Base-by-base conservation (phyloP, 495 filamentous ascomycete species). In the Penicillium odoratum region DNA sequence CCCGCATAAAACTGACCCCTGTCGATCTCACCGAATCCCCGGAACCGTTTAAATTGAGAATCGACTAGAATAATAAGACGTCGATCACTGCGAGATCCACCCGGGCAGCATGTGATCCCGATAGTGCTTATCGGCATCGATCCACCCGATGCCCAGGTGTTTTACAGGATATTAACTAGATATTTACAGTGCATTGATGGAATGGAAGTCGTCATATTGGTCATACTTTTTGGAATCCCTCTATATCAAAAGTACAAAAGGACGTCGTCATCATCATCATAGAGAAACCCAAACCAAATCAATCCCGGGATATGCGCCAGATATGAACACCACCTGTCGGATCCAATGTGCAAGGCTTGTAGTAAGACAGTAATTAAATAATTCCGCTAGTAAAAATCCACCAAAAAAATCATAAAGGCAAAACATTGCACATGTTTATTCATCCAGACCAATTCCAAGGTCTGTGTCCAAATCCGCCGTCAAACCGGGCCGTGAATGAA, bases 401-500 rank as follows among this genome's bases (percentile, higher is more conserved):
- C 38, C 38, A 13, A 38, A 40, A 40, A 15, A 40, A n/a, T 40
- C 38, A 40, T n/a, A 40, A 40, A 31, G 16, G 25, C 15, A 26
- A 45, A 30, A 51, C 31, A 11, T 49, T 55, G 48, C 51, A 60
- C 48, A 26, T 54, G 55, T 55, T 57, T 30, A 49, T 40, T 60
- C 57, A 53, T 57, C 59, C 34, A 74, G 50, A 46, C 44, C 61
- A n/a, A 73, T 61, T 15, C 73, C 71, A 28, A 75, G 66, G 38
- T 71, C 68, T 16, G 67, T 57, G 30, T 75, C 71, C 25, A 75
- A 57, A 53, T 70, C 67, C 33, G 63, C 36, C 30, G 59, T 55
- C 48, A 65, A 46, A 10, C 59, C 55, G 34, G 57, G 30, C 33
- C 63, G 69, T n/a, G 34, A 21, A 31, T 60, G 57, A 57, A 59